A percentile compares a stretch with the other conserved stretches of the same genome.
phyloP scores from a whole-genome alignment of 1,284 basidiomycete genomes.

The Xerocomus cyaneibrunnescens region DNA sequence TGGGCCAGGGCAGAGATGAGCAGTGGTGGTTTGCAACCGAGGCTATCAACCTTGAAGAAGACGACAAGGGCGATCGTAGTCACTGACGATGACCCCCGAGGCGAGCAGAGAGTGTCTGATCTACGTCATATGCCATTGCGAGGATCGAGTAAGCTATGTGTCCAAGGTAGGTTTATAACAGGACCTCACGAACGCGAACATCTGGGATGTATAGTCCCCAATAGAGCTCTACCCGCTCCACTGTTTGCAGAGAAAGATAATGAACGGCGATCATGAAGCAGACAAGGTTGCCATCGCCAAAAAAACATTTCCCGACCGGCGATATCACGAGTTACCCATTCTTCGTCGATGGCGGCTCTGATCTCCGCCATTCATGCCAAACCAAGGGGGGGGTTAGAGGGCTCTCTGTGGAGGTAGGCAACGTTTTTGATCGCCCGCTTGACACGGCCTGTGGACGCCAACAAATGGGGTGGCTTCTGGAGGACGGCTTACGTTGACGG shows the following conservation, averaged over 20 bases:
- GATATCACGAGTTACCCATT: slow-evolving; percentile 53
- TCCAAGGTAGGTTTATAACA: too few species aligned
- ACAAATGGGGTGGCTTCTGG: slow-evolving; percentile 68
- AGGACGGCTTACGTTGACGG: slow-evolving; percentile 52
- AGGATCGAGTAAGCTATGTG: too few species aligned
- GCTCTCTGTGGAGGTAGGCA: slow-evolving; percentile 56
- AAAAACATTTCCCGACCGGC: slow-evolving; percentile 67
- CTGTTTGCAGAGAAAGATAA: slow-evolving; percentile 56
- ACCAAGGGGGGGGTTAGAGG: slow-evolving; percentile 48
- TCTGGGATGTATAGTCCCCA: slow-evolving; percentile 77
- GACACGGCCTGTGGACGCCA: slow-evolving; percentile 52
- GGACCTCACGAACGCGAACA: slow-evolving; percentile 56
- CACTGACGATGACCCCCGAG: too few species aligned
- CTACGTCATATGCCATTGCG: too few species aligned
- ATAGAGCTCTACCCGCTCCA: slow-evolving; percentile 62
- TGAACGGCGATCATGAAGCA: slow-evolving; percentile 57
- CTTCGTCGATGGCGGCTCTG: slow-evolving; percentile 65
- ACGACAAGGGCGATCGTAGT: too few species aligned
- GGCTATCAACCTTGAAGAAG: too few species aligned
- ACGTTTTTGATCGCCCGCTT: slow-evolving; percentile 54
- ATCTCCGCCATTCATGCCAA: slow-evolving; percentile 59
- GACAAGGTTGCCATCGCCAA: slow-evolving; percentile 71
- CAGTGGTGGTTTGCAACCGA: too few species aligned
- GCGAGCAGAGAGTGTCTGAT: too few species aligned
- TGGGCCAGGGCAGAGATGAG: too few species aligned